Evolutionary conservation across 345 rosid genomes (phyloP), one percentile per base, ranked within the genome.

Genomic region (Moringa oleifera): DNA sequence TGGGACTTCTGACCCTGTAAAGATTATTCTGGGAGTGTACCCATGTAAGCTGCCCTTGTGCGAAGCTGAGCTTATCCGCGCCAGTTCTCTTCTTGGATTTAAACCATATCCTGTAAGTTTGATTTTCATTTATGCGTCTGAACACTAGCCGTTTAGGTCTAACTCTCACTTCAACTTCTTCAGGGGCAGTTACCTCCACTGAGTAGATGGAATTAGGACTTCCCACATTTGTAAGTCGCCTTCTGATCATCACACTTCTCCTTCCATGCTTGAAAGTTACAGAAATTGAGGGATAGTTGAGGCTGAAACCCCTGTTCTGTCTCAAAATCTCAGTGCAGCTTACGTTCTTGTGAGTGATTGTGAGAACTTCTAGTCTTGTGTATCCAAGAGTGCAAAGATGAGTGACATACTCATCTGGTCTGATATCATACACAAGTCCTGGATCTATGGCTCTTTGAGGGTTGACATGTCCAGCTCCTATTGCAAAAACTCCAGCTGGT

Each of bases 391-490:
- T 84, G 83, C 98, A 90, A 19, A 93, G 78, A 67, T 93, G 91
- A 79, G 75, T 81, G 24, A 93, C 76, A 71, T 88, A 93, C 36
- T 90, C 96, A 20, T 76, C 75, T 7, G 97, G 84, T 24, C 55
- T 70, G 68, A 90, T 88, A 60, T 90, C 85, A 59, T 93, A 93
- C 36, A 93, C 62, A 71, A 93, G 52, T 53, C 97, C 98, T 13
- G 98, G 97, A 73, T 76, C 53, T 33, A 93, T 78, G 13, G 96
- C 97, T 71, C 83, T 83, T 24, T 20, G 50, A 0, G 97, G 98
- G 76, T 88, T 90, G 58, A 93, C 86, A 20, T 93, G 95, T 25
- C 98, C 98, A 4, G 98, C 83, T 73, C 98, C 98, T 0, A 77
- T 82, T 0, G 97, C 86, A 36, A 86, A 88, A 22, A 82, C 4